A percentile compares a stretch with the other conserved stretches of the same genome.
Conservation (phyloP, 768 basidiomycete genomes). For the Kwoniella botswanensis region DNA sequence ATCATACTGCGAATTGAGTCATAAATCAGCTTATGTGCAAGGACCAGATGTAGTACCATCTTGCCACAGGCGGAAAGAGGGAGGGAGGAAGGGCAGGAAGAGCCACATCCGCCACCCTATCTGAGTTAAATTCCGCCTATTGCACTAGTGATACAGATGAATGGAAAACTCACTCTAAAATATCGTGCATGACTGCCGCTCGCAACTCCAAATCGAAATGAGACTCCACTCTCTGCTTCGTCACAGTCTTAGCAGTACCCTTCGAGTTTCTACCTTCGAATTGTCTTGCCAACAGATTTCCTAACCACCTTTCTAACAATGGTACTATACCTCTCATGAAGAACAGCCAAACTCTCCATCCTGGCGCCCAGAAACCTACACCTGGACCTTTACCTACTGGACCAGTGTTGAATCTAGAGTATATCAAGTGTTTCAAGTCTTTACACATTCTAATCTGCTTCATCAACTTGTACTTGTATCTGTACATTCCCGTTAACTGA, state of each 20-base stretch:
- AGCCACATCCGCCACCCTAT: not conserved
- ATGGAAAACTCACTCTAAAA: constrained; percentile 64
- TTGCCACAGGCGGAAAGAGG: not conserved
- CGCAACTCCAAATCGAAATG: constrained; percentile 97
- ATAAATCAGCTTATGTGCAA: not conserved
- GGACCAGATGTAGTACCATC: constrained; percentile 9
- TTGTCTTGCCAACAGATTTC: constrained; percentile 95
- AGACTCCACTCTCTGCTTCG: constrained; percentile 98
- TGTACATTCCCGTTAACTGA: constrained; percentile 98
- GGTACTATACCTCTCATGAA: constrained; percentile 99
- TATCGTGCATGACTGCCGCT: constrained; percentile 99
- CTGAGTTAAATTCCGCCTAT: too few relatives aligned
- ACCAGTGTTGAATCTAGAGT: constrained; percentile 84
- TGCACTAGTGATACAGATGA: too few relatives aligned
- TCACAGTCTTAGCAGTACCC: constrained; percentile 96
- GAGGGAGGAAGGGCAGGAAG: not conserved
- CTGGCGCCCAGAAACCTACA: constrained; percentile 99
- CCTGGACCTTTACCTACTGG: constrained; percentile 99
- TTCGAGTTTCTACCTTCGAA: constrained; percentile 95
- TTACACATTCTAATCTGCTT: constrained; percentile 99
- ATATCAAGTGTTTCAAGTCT: constrained; percentile 87
- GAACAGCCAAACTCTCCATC: constrained; percentile 99
- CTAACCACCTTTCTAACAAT: constrained; percentile 94
- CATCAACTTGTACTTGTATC: constrained; percentile 91
- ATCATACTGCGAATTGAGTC: constrained; percentile 70